These are phyloP conservation scores for Porphyridium purpureum DNA, from an alignment of 23 red algal species.

Conservation along the genomic window DNA sequence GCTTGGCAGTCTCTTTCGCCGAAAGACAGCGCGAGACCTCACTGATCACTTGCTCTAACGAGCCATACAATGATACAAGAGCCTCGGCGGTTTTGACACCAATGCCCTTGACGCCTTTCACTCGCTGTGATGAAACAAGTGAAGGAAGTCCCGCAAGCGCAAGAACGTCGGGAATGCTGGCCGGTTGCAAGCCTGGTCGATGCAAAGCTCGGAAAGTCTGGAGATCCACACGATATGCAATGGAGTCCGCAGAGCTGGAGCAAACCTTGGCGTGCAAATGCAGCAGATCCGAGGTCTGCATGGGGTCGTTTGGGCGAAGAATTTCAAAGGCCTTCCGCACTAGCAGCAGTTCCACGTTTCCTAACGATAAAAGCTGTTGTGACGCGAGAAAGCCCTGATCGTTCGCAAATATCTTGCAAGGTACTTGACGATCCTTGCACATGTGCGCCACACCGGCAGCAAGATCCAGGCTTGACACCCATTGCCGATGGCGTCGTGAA, in stretches of 20 bases:
- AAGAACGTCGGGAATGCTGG: conserved; percentile 39
- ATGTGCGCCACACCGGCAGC: no score
- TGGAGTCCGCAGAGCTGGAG: neutral
- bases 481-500: conserved; percentile 5
- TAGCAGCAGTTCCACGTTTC: no score
- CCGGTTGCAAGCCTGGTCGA: no score
- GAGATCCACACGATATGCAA: neutral
- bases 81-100: conserved; percentile 14
- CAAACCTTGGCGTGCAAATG: neutral
- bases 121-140: conserved; percentile 9
- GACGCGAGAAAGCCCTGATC: no score
- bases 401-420: no score
- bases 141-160: conserved; percentile 26
- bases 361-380: no score
- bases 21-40: neutral
- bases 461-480: no score
- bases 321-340: conserved; percentile 36
- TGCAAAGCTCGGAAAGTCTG: conserved; percentile 3
- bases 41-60: conserved; percentile 13
- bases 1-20: neutral
- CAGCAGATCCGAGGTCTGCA: conserved; percentile 3
- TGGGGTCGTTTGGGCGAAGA: conserved; percentile 1
- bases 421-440: no score
- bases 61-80: conserved; percentile 5
- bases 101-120: conserved; percentile 17